These are phyloP conservation scores for Colletotrichum salicis DNA, from an alignment of 2,329 filamentous ascomycete genomes.

Conservation along the genomic window DNA sequence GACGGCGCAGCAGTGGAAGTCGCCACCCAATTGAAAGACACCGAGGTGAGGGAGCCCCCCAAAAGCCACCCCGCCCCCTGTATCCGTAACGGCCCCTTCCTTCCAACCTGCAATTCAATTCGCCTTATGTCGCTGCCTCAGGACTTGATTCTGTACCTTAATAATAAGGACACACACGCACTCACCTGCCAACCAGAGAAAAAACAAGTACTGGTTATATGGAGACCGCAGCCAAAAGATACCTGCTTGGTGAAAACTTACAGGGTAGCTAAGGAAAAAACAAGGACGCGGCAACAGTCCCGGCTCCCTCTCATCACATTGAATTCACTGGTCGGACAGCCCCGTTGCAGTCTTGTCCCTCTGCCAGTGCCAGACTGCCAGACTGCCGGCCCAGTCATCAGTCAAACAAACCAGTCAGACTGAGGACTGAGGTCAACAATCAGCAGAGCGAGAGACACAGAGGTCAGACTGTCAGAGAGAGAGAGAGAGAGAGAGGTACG, in stretches of 20 bases:
- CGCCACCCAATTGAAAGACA: conserved; percentile 33
- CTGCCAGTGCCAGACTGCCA: not conserved
- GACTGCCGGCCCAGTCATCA: conserved; percentile 2
- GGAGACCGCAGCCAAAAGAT: conserved; percentile 15
- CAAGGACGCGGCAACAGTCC: conserved; percentile 28
- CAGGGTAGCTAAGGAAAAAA: conserved; percentile 5
- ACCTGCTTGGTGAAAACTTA: conserved; percentile 10
- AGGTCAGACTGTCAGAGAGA: too few species aligned
- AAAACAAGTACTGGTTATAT: conserved; percentile 25
- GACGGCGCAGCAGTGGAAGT: conserved; percentile 25
- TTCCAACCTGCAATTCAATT: conserved; percentile 29
- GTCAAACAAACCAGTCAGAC: not conserved
- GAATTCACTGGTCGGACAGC: conserved; percentile 17
- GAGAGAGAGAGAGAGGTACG: not conserved
- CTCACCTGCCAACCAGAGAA: conserved; percentile 24
- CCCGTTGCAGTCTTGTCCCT: conserved; percentile 16
- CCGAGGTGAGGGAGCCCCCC: conserved; percentile 25
- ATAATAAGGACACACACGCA: conserved; percentile 29
- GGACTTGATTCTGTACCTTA: conserved; percentile 21
- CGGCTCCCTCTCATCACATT: conserved; percentile 21
- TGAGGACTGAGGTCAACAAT: conserved; percentile 3
- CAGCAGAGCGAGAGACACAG: not conserved
- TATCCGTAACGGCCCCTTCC: conserved; percentile 36
- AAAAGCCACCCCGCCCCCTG: conserved; percentile 31
- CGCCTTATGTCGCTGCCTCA: conserved; percentile 34